phyloP scores from a whole-genome alignment of 345 rosid species.

The Linum lewisii region DNA sequence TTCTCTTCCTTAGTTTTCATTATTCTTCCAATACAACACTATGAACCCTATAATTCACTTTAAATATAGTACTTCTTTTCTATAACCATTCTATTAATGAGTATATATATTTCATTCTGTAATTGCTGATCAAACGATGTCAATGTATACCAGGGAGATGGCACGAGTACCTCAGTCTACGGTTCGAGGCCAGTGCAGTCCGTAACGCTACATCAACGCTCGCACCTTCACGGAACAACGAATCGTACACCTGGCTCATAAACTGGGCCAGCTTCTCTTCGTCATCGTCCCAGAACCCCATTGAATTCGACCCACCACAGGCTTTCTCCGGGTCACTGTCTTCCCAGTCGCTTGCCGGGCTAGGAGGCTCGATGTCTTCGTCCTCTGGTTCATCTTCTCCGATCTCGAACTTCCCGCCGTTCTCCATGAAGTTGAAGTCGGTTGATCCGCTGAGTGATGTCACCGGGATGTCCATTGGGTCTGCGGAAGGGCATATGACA shows the following conservation, averaged over 20 bases:
- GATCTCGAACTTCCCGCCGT: constrained; percentile 79
- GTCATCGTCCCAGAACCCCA: constrained; percentile 62
- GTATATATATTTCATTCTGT: too few species aligned
- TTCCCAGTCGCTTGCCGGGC: constrained; percentile 91
- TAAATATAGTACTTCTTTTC: neutral
- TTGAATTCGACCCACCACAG: constrained; percentile 13
- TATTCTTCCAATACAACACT: constrained; percentile 6
- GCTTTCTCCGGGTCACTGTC: constrained; percentile 64
- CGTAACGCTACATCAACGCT: constrained; percentile 64
- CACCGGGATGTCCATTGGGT: constrained; percentile 53
- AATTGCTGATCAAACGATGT: neutral
- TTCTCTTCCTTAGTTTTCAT: constrained; percentile 9
- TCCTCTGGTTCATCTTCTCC: constrained; percentile 87
- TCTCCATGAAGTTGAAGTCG: constrained; percentile 42
- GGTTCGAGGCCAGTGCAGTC: constrained; percentile 57
- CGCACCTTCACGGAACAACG: constrained; percentile 54
- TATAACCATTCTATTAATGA: neutral
- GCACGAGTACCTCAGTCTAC: constrained; percentile 60
- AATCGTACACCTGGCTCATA: constrained; percentile 57
- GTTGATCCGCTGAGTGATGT: constrained; percentile 39
- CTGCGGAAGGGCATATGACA: constrained; percentile 56
- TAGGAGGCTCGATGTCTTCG: constrained; percentile 48
- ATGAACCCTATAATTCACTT: neutral
- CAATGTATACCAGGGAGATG: constrained; percentile 58
- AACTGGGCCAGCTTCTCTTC: constrained; percentile 71